phyloP scores from a whole-genome alignment of 163 green algal genomes.

The Chlorella variabilis region DNA sequence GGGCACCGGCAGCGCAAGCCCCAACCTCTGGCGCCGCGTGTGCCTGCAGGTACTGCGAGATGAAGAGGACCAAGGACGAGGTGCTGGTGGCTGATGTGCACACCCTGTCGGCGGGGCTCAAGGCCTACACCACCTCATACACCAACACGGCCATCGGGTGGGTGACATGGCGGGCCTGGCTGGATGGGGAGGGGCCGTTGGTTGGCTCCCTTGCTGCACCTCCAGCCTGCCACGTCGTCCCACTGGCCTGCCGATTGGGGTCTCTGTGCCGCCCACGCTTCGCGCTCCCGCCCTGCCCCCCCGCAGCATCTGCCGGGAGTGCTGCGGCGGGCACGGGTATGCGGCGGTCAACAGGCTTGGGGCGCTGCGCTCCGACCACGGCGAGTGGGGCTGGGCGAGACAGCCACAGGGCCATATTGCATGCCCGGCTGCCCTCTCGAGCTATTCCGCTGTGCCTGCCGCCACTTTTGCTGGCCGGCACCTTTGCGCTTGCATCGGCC shows the following conservation, averaged over 20 bases:
- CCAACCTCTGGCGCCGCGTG: too few species aligned
- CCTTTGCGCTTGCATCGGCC: too few species aligned
- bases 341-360: constrained; percentile 81
- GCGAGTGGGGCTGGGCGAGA: too few species aligned
- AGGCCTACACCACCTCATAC: constrained; percentile 80
- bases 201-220: too few species aligned
- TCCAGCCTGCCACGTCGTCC: too few species aligned
- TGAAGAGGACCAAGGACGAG: constrained; percentile 81
- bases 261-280: too few species aligned
- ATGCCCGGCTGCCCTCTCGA: constrained; percentile 73
- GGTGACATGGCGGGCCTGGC: background rate
- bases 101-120: constrained; percentile 71
- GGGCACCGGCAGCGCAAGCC: background rate
- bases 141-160: constrained; percentile 67
- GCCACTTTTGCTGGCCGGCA: too few species aligned
- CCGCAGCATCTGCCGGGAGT: constrained; percentile 69
- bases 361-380: constrained; percentile 82
- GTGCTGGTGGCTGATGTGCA: constrained; percentile 86
- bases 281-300: background rate
- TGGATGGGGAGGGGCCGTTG: too few species aligned
- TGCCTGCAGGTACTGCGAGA: constrained; percentile 67
- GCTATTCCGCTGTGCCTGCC: too few species aligned
- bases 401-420: too few species aligned
- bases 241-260: background rate
- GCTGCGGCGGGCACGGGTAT: constrained; percentile 82